A percentile compares a stretch with the other conserved stretches of the same genome.
These are phyloP conservation scores for Ustilago nuda DNA, from an alignment of 1,284 basidiomycete genomes.

Conservation along the genomic window DNA sequence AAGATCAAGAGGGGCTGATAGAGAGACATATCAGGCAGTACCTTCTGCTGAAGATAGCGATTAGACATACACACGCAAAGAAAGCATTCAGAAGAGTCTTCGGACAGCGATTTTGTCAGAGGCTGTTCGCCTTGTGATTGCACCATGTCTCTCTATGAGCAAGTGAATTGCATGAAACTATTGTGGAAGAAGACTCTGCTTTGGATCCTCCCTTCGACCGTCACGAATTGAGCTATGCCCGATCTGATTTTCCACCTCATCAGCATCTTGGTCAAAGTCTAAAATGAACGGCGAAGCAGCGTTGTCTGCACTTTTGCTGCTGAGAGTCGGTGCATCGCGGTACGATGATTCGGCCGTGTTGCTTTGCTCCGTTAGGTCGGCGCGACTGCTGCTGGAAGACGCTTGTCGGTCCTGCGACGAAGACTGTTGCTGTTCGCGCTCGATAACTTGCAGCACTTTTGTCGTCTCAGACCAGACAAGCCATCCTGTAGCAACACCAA, in stretches of 20 bases:
- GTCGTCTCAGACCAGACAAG: constrained; percentile 43
- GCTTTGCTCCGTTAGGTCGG: neutral
- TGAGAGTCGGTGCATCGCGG: constrained; percentile 9
- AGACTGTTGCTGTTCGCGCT: constrained; percentile 16
- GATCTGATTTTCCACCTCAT: constrained; percentile 8
- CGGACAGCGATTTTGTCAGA: neutral
- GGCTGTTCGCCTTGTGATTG: neutral
- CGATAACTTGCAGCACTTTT: constrained; percentile 30
- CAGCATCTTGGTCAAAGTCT: constrained; percentile 23
- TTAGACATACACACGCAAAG: neutral
- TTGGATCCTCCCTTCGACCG: neutral
- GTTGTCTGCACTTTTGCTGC: neutral
- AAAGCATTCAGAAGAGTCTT: neutral
- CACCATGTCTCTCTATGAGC: constrained; percentile 1
- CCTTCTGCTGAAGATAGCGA: constrained; percentile 21
- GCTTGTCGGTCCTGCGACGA: neutral
- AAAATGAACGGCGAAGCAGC: constrained; percentile 27
- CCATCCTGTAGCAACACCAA: constrained; percentile 43
- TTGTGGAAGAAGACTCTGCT: constrained; percentile 19
- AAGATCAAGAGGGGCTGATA: neutral
- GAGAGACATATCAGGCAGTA: constrained; percentile 26
- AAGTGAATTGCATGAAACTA: neutral
- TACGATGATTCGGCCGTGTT: constrained; percentile 2
- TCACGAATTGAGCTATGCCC: neutral
- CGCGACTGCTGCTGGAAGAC: neutral